Conservation (phyloP, 1,139 yeast species). For the Hansenula lynferdii region DNA sequence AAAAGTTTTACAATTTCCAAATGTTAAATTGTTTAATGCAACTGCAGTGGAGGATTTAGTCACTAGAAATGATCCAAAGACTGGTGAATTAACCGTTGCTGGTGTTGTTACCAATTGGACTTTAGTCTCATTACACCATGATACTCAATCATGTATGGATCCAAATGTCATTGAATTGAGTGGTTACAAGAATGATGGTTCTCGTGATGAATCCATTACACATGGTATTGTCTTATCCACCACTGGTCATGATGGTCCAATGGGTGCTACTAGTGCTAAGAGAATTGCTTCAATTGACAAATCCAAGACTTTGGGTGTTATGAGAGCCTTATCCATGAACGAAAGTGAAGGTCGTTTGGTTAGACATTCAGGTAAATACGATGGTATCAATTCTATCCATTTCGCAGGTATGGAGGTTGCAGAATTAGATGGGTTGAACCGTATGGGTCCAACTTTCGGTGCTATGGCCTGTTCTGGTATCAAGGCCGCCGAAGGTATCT, state of each 20-base stretch:
- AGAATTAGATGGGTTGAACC: conserved; percentile 70
- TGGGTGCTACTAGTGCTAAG: conserved; percentile 77
- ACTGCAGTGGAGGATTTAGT: conserved; percentile 79
- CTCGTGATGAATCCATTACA: conserved; percentile 32
- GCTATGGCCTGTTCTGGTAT: conserved; percentile 78
- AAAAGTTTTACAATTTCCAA: conserved; percentile 66
- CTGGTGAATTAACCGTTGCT: conserved; percentile 60
- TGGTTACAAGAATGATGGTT: conserved; percentile 27
- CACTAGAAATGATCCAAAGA: conserved; percentile 54
- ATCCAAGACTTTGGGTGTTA: conserved; percentile 52
- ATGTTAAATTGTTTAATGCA: conserved; percentile 74
- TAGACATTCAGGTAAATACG: conserved; percentile 53
- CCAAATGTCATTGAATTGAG: conserved; percentile 60
- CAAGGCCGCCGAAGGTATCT: conserved; percentile 59
- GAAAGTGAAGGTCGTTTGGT: conserved; percentile 75
- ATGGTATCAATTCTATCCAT: conserved; percentile 66
- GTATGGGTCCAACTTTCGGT: conserved; percentile 86
- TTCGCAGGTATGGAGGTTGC: conserved; percentile 82
- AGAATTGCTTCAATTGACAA: conserved; percentile 40
- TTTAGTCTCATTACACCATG: conserved; percentile 70
- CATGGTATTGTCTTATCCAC: conserved; percentile 67
- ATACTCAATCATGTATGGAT: conserved; percentile 78
- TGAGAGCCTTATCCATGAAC: conserved; percentile 81
- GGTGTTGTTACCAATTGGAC: conserved; percentile 88
- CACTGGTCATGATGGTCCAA: conserved; percentile 81